Percentiles rank a stretch among this genome's conserved stretches.
These are phyloP conservation scores for Pichia inconspicua DNA, from an alignment of 1,139 yeast genomes.

Conservation along the genomic window DNA sequence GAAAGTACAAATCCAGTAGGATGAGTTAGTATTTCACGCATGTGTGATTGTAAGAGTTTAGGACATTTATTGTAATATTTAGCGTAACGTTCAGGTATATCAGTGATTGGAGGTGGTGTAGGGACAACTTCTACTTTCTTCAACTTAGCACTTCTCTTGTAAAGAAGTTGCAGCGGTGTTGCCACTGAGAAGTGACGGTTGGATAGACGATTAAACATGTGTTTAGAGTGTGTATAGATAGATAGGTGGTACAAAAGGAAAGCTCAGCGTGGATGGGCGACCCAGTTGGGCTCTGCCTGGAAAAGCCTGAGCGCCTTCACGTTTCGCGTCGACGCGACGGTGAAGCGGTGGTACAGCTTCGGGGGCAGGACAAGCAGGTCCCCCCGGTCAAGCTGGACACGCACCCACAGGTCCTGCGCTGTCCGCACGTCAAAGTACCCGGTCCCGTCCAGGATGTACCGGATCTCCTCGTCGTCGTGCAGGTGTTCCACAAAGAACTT, in stretches of 20 bases:
- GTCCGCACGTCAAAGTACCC: conserved; percentile 89
- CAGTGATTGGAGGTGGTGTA: background rate
- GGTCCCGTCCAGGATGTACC: conserved; percentile 82
- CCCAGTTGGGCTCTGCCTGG: conserved; percentile 95
- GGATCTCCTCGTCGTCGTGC: conserved; percentile 95
- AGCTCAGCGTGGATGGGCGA: conserved; percentile 37
- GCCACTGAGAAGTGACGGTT: background rate
- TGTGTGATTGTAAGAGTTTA: conserved; percentile 24
- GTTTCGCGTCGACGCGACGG: conserved; percentile 33
- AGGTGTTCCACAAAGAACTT: conserved; percentile 79
- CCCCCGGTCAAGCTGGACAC: conserved; percentile 53
- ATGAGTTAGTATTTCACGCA: conserved; percentile 23
- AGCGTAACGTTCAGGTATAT: background rate
- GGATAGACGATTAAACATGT: too few relatives aligned
- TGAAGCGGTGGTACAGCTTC: conserved; percentile 89
- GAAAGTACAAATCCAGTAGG: conserved; percentile 34
- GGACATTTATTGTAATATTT: conserved; percentile 14
- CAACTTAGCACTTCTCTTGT: background rate
- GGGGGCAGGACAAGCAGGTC: conserved; percentile 79
- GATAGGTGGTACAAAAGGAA: too few relatives aligned
- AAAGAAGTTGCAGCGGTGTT: background rate
- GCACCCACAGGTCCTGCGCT: conserved; percentile 57
- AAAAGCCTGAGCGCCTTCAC: conserved; percentile 65
- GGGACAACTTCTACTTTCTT: conserved; percentile 2
- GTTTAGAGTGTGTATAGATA: too few relatives aligned